Percentiles rank a stretch among this genome's conserved stretches.
Conservation (phyloP, 2,329 filamentous ascomycete genomes). For the Scortechinia acanthostroma region DNA sequence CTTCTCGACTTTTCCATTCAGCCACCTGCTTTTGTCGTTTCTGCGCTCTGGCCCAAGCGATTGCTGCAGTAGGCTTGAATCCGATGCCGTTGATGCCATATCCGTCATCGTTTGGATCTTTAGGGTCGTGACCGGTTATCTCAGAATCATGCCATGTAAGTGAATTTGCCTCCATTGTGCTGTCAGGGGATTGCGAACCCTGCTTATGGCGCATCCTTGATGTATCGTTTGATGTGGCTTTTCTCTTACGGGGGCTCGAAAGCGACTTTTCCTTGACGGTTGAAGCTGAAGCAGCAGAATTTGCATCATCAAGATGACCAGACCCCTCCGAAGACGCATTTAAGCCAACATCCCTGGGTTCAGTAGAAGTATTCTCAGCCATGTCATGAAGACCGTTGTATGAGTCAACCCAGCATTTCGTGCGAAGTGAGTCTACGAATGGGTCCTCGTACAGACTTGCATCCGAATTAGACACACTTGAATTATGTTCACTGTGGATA, state of each 20-base stretch:
- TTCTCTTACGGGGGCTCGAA: neutral
- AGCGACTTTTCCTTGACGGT: too few species aligned
- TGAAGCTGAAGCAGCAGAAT: too few species aligned
- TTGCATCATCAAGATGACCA: too few species aligned
- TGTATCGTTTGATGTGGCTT: neutral
- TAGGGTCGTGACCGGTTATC: conserved; percentile 51
- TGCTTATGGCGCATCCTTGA: neutral
- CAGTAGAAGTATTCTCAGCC: too few species aligned
- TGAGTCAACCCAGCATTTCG: neutral
- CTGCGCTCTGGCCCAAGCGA: conserved; percentile 45
- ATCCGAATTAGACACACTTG: too few species aligned
- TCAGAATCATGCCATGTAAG: conserved; percentile 51
- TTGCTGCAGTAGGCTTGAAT: conserved; percentile 51
- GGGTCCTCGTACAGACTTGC: neutral
- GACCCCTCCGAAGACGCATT: too few species aligned
- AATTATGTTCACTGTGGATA: too few species aligned
- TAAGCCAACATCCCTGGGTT: too few species aligned
- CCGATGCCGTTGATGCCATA: conserved; percentile 58
- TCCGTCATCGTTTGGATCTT: conserved; percentile 50
- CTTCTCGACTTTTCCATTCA: conserved; percentile 51
- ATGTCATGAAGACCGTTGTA: conserved; percentile 1
- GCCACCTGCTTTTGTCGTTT: conserved; percentile 47
- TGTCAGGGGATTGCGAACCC: neutral
- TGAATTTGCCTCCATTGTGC: conserved; percentile 8
- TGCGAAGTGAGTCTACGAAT: neutral